These are phyloP conservation scores for Physcia stellaris DNA, from an alignment of 495 filamentous ascomycete genomes.

Conservation along the genomic window DNA sequence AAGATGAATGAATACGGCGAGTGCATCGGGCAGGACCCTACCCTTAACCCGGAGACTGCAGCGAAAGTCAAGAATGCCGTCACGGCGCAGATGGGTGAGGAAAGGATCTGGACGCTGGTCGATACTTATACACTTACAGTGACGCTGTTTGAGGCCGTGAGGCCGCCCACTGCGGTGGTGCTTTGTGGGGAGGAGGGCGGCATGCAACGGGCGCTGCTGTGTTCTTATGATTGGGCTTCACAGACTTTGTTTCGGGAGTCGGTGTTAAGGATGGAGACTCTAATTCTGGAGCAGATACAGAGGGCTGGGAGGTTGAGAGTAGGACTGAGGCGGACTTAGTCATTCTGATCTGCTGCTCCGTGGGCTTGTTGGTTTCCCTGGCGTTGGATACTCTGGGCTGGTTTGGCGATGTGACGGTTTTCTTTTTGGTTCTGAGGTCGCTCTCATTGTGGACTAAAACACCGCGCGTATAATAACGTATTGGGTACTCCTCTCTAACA, in stretches of 20 bases:
- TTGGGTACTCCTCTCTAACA: too few relatives aligned
- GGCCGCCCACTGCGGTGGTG: conserved; percentile 19
- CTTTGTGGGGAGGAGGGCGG: conserved; percentile 26
- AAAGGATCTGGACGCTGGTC: conserved; percentile 21
- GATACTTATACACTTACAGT: conserved; percentile 23
- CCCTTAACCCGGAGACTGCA: background rate
- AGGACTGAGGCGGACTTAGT: conserved; percentile 3
- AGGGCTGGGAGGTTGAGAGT: conserved; percentile 6
- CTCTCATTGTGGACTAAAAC: too few relatives aligned
- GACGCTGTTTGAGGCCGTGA: conserved; percentile 21
- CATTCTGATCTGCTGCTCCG: too few relatives aligned
- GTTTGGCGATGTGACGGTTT: too few relatives aligned
- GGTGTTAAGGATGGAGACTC: conserved; percentile 22
- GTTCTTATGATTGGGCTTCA: conserved; percentile 21
- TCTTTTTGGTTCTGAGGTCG: too few relatives aligned
- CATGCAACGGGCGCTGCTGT: conserved; percentile 25
- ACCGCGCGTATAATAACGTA: too few relatives aligned
- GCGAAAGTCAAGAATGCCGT: background rate
- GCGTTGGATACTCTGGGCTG: too few relatives aligned
- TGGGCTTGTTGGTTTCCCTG: too few relatives aligned
- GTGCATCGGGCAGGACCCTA: conserved; percentile 1
- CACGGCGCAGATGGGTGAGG: background rate
- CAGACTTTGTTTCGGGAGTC: conserved; percentile 22
- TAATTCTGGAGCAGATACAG: conserved; percentile 14
- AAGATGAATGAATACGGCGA: background rate